Evolutionary conservation across 129 eudicot genomes (phyloP), one percentile per base, ranked within the genome.

Genomic region (Lactuca saligna): DNA sequence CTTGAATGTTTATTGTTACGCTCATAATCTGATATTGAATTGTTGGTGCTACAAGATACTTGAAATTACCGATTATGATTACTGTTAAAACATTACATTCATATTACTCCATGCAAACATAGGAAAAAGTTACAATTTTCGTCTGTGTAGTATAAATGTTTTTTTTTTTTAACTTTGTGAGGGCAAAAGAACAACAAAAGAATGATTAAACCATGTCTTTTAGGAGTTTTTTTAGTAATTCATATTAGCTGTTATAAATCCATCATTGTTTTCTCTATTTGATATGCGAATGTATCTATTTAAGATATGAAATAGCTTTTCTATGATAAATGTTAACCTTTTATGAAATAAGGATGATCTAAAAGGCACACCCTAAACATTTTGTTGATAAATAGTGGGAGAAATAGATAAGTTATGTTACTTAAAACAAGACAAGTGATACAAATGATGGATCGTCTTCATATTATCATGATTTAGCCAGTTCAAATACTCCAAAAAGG

Each of bases 321-420:
- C 37, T 34, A 61, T 13, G 69, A 50, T 61, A 61, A 34, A 49
- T 53, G 8, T 44, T 61, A 60, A 48, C 61, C 54, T 12, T 61
- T 38, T 61, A 34, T 37, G 34, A 54, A 61, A n/a, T 46, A 42
- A 15, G 17, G 67, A n/a, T 70, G 72, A 3, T 54, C 44, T 13
- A 11, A 53, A 34, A 66, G 51, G 39, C 58, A 17, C 29, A 55
- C 20, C 55, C 10, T 68, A 20, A 20, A 56, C 37, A 15, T 56
- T 20, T 8, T 73, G 61, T 55, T 69, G 48, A 32, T 81, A 91
- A 96, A 81, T 91, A 96, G 98, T 88, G 96, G 98, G 88, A 91
- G 38, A 81, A 75, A 34, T 91, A 96, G 98, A 77, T 88, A 16
- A 79, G 65, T 55, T 91, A 77, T 79, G 96, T 82, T 66, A 82